Base-by-base conservation (phyloP, 2,329 filamentous ascomycete species). In the Pseudogymnoascus sp. region DNA sequence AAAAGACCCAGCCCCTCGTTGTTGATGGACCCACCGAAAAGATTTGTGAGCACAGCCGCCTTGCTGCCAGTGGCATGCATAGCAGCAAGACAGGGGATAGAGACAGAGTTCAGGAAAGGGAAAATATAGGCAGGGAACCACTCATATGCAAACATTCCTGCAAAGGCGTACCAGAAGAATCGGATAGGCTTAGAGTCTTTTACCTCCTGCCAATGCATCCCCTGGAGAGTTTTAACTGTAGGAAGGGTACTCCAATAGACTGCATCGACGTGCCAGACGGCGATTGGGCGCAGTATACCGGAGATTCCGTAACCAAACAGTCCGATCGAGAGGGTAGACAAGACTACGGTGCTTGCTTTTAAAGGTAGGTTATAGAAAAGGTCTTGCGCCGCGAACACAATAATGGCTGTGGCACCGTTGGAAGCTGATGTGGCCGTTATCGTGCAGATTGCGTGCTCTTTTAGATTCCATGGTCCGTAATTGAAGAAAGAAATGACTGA, bases 341-440 rank as follows among this genome's bases (percentile, higher is more conserved):
- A 78, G 60, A 82, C 76, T 7, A 75, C 75, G 0, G 75, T 74
- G 2, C 70, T 76, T 4, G 72, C 71, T 65, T 72, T 76, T 1
- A 78, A 73, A 14, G 75, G 71, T 7, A 74, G 69, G 16, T 74
- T 71, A 62, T 82, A 82, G 69, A 75, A 82, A 2, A 82, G 74
- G 61, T 75, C 68, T 69, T 82, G 78, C 0, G 75, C 78, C 0
- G 81, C 75, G 4, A 82, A 69, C 0, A 77, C 75, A 37, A 78
- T 75, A 3, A 75, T 77, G 28, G 73, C 66, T 3, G 74, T 75
- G 0, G 76, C 63, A 0, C 78, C 81, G 53, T 83, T 82, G 3
- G 79, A 82, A 0, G 80, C 82, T 0, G 81, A 81, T 0, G 80
- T 81, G 1, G 82, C 81, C 0, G 80, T 84, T 68, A 84, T 82